Evolutionary conservation across 176 grass and related monocot species (phyloP).

Genomic region (Calamus simplicifolius): DNA sequence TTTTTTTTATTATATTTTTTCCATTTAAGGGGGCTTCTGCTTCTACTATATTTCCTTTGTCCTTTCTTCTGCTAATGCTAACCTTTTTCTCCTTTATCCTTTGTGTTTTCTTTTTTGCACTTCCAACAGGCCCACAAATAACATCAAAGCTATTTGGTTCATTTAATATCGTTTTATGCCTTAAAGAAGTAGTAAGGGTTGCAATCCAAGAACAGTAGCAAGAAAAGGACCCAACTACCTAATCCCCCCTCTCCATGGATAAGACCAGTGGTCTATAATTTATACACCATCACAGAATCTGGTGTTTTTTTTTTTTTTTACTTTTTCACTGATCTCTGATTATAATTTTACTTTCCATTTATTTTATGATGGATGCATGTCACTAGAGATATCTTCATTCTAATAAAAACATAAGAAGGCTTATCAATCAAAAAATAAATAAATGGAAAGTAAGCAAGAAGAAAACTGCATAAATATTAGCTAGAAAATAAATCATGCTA

Average conservation of each 20-base stretch:
- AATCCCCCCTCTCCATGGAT: constrained; percentile 29
- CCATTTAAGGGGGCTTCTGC: not conserved
- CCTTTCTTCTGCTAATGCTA: constrained; percentile 25
- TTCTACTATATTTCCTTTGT: constrained; percentile 40
- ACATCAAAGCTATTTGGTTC: constrained; percentile 25
- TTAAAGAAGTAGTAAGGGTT: constrained; percentile 47
- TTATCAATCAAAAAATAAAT: too few relatives aligned
- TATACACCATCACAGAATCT: too few relatives aligned
- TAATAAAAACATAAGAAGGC: too few relatives aligned
- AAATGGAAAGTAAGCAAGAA: too few relatives aligned
- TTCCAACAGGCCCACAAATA: constrained; percentile 37
- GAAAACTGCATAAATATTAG: too few relatives aligned
- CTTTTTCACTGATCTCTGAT: too few relatives aligned
- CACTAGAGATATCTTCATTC: too few relatives aligned
- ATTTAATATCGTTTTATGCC: constrained; percentile 40
- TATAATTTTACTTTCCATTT: too few relatives aligned
- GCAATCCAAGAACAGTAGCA: constrained; percentile 49
- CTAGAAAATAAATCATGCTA: too few relatives aligned
- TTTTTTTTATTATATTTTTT: constrained; percentile 13
- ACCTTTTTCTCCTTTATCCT: constrained; percentile 40
- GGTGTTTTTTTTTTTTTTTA: too few relatives aligned
- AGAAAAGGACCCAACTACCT: constrained; percentile 33
- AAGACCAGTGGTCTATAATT: constrained; percentile 3
- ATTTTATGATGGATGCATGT: too few relatives aligned
- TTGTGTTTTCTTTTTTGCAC: constrained; percentile 40